Percentiles rank a stretch among this genome's conserved stretches.
Evolutionary conservation across 345 rosid genomes (phyloP).

Genomic region (Toxicodendron radicans): DNA sequence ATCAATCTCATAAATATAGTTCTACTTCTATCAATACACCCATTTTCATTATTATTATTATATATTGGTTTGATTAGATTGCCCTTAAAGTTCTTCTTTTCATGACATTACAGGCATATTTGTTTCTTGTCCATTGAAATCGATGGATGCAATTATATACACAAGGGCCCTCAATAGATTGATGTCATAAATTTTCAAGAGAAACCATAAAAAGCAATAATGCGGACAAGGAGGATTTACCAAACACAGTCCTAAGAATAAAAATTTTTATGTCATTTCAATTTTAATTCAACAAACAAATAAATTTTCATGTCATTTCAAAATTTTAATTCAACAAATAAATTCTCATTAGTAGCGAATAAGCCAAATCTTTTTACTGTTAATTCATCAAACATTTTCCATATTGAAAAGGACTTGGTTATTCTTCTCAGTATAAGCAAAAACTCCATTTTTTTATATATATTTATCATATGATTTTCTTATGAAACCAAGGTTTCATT

Average conservation of each 20-base stretch:
- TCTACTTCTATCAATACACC: neutral
- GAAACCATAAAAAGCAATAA: neutral
- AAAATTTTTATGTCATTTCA: too few species aligned
- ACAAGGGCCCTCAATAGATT: slow-evolving; percentile 7
- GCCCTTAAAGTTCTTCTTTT: slow-evolving; percentile 31
- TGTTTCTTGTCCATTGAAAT: neutral
- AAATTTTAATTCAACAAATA: too few species aligned
- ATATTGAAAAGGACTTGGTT: too few species aligned
- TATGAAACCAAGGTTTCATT: neutral
- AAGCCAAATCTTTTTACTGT: too few species aligned
- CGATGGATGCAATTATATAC: slow-evolving; percentile 3
- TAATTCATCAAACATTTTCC: neutral
- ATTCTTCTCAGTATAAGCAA: too few species aligned
- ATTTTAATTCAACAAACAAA: too few species aligned
- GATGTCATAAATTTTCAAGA: neutral
- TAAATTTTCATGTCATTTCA: too few species aligned
- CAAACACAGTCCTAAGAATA: too few species aligned
- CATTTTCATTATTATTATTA: neutral
- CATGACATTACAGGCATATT: slow-evolving; percentile 12
- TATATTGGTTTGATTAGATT: slow-evolving; percentile 31
- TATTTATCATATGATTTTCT: neutral
- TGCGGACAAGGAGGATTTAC: neutral
- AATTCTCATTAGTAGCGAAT: too few species aligned
- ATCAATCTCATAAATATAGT: too few species aligned
- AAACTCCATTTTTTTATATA: too few species aligned